Percentiles rank a stretch among this genome's conserved stretches.
Evolutionary conservation across 208 protist species (phyloP).

Genomic region (Trypanosoma vivax): DNA sequence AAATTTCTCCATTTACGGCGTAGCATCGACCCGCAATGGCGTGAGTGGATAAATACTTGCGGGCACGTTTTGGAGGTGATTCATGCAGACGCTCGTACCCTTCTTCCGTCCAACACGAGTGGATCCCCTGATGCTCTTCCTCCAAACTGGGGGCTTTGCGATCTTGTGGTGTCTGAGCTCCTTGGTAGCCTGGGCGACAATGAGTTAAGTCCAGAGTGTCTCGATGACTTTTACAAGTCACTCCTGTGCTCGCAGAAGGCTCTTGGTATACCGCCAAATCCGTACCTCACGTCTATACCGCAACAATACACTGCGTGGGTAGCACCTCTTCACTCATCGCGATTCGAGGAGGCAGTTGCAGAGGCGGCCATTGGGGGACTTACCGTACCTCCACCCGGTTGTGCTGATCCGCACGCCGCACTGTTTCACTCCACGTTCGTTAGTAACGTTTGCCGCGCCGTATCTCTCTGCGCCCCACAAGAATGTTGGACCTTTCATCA

Average conservation of each 20-base stretch:
- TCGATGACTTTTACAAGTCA: conserved; percentile 89
- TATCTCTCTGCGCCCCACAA: conserved; percentile 47
- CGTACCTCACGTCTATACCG: conserved; percentile 57
- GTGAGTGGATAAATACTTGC: conserved; percentile 48
- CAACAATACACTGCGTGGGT: conserved; percentile 70
- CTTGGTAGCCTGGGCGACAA: conserved; percentile 99
- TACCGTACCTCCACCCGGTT: conserved; percentile 33
- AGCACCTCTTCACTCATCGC: conserved; percentile 64
- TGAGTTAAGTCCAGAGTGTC: conserved; percentile 99
- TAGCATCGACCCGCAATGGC: conserved; percentile 52
- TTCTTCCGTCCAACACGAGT: conserved; percentile 19
- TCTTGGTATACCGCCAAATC: conserved; percentile 36
- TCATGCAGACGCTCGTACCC: conserved; percentile 76
- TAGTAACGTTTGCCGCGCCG: conserved; percentile 46
- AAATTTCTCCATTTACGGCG: conserved; percentile 77
- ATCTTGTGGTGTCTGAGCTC: conserved; percentile 97
- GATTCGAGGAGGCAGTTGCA: conserved; percentile 43
- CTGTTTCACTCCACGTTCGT: conserved; percentile 71
- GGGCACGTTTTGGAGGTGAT: conserved; percentile 89
- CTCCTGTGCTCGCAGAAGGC: conserved; percentile 42
- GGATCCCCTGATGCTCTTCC: conserved; percentile 22
- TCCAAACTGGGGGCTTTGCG: conserved; percentile 76
- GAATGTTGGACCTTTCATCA: conserved; percentile 80
- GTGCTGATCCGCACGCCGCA: conserved; percentile 48
- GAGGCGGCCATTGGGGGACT: conserved; percentile 56